Evolutionary conservation across 768 basidiomycete genomes (phyloP).

Genomic region (Naganishia friedmannii): DNA sequence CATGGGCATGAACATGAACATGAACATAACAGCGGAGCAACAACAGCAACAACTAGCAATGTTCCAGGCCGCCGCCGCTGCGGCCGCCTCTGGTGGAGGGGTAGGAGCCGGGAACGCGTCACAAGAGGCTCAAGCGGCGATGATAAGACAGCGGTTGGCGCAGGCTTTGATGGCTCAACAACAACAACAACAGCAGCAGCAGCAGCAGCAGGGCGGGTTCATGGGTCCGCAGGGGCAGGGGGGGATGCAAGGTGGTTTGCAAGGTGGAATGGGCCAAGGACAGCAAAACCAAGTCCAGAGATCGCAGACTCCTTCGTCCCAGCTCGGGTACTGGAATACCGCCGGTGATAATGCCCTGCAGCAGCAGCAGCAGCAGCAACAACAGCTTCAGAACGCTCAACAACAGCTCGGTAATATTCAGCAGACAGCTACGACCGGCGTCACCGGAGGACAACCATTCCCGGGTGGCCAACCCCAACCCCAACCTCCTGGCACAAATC

Average conservation of each 20-base stretch:
- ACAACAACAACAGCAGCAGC: conserved; percentile 27
- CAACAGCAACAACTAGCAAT: conserved; percentile 17
- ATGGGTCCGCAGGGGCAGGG: conserved; percentile 28
- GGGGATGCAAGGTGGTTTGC: neutral
- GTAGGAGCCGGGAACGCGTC: too few relatives aligned
- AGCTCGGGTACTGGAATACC: neutral
- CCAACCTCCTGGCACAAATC: neutral
- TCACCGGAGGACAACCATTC: too few relatives aligned
- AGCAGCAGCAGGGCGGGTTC: conserved; percentile 21
- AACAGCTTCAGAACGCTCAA: too few relatives aligned
- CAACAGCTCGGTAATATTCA: too few relatives aligned
- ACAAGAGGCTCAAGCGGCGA: conserved; percentile 16
- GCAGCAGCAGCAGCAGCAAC: neutral
- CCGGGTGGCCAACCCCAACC: too few relatives aligned
- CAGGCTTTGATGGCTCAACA: conserved; percentile 30
- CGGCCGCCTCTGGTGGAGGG: too few relatives aligned
- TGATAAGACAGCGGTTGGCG: conserved; percentile 32
- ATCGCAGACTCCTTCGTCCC: too few relatives aligned
- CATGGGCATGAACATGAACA: neutral
- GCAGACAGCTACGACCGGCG: too few relatives aligned
- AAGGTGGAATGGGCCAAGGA: too few relatives aligned
- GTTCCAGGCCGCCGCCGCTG: conserved; percentile 17
- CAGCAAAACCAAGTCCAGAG: too few relatives aligned
- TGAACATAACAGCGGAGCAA: neutral
- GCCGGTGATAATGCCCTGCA: neutral